Conservation (phyloP, 2,329 filamentous ascomycete genomes). For the Phoma herbarum region DNA sequence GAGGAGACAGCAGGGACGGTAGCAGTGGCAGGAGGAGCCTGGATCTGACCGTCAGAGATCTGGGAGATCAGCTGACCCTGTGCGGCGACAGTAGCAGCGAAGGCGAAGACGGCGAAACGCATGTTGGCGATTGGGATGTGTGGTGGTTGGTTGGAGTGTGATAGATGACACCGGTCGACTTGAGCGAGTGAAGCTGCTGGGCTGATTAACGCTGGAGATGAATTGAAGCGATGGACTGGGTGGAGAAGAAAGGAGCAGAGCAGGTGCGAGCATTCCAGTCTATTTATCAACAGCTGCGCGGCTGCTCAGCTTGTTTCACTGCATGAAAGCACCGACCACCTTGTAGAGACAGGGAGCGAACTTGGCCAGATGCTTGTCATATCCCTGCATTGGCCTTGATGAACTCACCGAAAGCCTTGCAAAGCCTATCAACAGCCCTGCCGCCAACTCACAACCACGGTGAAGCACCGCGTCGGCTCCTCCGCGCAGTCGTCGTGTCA, state of each 20-base stretch:
- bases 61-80: conserved; percentile 47
- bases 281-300: conserved; percentile 23
- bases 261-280: conserved; percentile 26
- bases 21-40: conserved; percentile 33
- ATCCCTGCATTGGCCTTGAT: conserved; percentile 1
- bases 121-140: conserved; percentile 36
- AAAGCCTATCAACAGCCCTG: conserved; percentile 13
- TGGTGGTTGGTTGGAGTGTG: conserved; percentile 7
- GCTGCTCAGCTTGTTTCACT: conserved; percentile 20
- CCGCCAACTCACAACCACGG: conserved; percentile 8
- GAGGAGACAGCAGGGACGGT: conserved; percentile 16
- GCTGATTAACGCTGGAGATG: conserved; percentile 2
- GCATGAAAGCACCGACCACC: conserved; percentile 14
- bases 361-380: conserved; percentile 3
- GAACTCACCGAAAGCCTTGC: conserved; percentile 8
- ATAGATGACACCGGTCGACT: conserved; percentile 20
- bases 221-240: conserved; percentile 8
- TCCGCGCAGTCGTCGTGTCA: conserved; percentile 9
- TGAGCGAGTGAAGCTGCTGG: conserved; percentile 5
- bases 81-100: conserved; percentile 43
- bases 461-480: conserved; percentile 2
- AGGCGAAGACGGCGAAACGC: conserved; percentile 44
- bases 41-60: conserved; percentile 52
- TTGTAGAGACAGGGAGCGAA: conserved; percentile 16
- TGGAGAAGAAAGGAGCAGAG: conserved; percentile 11